Conservation (phyloP, 306 rosid genomes). For the Erythrophleum fordii region DNA sequence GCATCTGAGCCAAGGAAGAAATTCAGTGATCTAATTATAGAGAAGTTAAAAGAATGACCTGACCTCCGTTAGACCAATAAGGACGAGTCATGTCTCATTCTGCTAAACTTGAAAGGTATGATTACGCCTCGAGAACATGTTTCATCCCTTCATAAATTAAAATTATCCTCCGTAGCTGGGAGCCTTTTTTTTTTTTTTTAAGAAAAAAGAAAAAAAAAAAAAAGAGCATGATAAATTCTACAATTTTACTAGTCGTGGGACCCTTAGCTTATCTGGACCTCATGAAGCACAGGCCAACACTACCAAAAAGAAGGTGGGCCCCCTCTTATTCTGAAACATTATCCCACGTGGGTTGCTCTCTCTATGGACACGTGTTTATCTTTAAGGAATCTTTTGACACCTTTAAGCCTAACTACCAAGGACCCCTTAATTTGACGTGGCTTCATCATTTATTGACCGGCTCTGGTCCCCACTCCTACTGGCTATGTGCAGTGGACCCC, state of each 20-base stretch:
- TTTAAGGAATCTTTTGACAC: constrained; percentile 39
- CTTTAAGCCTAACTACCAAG: constrained; percentile 31
- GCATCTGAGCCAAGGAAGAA: not conserved
- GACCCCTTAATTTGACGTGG: constrained; percentile 35
- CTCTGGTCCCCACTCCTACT: constrained; percentile 40
- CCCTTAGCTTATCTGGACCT: constrained; percentile 43
- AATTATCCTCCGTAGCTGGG: not conserved
- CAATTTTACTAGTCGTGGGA: not conserved
- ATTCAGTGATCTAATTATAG: not conserved
- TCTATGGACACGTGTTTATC: constrained; percentile 37
- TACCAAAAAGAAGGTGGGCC: constrained; percentile 31
- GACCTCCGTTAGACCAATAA: not conserved
- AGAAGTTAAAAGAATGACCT: not conserved
- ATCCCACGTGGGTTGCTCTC: constrained; percentile 44
- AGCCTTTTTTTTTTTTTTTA: not conserved
- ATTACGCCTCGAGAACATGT: no score
- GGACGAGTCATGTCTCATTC: not conserved
- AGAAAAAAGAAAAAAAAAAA: no score
- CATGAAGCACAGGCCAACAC: constrained; percentile 14
- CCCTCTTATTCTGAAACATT: constrained; percentile 30
- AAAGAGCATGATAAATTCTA: not conserved
- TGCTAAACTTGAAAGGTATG: not conserved
- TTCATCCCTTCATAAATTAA: not conserved
- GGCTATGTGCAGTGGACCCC: constrained; percentile 44
- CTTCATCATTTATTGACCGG: constrained; percentile 50